Percentiles rank a stretch among this genome's conserved stretches.
phyloP scores from a whole-genome alignment of 2,329 filamentous ascomycete species.

The Podosphaera xanthii region DNA sequence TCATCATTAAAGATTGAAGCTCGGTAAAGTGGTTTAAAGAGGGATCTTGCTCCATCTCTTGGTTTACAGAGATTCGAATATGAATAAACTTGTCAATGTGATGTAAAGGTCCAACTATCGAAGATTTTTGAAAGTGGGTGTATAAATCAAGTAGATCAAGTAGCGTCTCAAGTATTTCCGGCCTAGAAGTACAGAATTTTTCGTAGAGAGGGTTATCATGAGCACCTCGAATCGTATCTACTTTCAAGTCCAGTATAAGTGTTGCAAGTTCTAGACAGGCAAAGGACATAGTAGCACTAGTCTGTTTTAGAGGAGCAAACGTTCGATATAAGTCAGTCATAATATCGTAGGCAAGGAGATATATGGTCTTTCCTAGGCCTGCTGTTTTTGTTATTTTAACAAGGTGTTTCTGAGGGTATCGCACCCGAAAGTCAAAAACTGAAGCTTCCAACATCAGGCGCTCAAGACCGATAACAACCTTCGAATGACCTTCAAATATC shows the following conservation, averaged over 20 bases:
- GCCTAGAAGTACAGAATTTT: conserved; percentile 24
- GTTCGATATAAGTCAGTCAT: conserved; percentile 82
- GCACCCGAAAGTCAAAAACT: conserved; percentile 79
- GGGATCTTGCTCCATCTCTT: conserved; percentile 44
- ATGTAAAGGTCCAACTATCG: conserved; percentile 49
- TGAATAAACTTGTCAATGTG: conserved; percentile 61
- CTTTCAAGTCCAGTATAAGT: conserved; percentile 35
- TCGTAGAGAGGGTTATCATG: conserved; percentile 25
- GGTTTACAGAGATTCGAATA: conserved; percentile 69
- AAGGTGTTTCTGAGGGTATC: conserved; percentile 67
- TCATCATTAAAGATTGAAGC: conserved; percentile 20
- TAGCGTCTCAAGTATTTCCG: conserved; percentile 48
- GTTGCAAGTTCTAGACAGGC: conserved; percentile 62
- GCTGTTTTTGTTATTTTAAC: conserved; percentile 44
- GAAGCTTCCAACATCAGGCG: conserved; percentile 80
- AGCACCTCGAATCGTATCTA: conserved; percentile 24
- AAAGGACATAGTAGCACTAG: conserved; percentile 63
- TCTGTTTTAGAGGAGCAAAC: conserved; percentile 77
- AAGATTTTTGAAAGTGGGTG: conserved; percentile 56
- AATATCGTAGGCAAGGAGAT: conserved; percentile 54
- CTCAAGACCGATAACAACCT: conserved; percentile 72
- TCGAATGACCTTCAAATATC: conserved; percentile 60
- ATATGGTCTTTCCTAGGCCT: conserved; percentile 28
- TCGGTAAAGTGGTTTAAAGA: conserved; percentile 39
- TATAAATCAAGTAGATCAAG: conserved; percentile 84